Conservation (phyloP, 2,329 filamentous ascomycete species). For the Ophiostoma ulmi region DNA sequence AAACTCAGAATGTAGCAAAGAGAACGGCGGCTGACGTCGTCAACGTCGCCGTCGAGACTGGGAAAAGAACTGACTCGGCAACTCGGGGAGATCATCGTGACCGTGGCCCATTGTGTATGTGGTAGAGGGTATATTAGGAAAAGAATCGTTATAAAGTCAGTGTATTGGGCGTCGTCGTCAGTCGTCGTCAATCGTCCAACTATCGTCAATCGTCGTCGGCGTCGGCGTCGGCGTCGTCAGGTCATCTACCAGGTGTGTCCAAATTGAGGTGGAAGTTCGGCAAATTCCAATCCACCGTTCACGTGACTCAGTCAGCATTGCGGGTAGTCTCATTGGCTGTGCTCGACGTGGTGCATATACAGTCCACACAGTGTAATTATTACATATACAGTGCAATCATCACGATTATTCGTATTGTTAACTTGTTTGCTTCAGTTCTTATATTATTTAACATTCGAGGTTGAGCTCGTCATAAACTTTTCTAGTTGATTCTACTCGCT, state of each 20-base stretch:
- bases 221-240: not conserved
- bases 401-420: not conserved
- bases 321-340: conserved; percentile 1
- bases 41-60: not conserved
- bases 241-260: not conserved
- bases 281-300: conserved; percentile 11
- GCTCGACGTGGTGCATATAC: not conserved
- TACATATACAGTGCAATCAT: not conserved
- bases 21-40: not conserved
- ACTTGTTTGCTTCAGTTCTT: not conserved
- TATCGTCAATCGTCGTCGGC: conserved; percentile 4
- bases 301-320: conserved; percentile 7
- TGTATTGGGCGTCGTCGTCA: not conserved
- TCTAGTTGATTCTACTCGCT: no score
- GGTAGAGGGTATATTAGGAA: no score
- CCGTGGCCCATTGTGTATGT: conserved; percentile 12
- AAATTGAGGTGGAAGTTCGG: not conserved
- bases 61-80: conserved; percentile 6
- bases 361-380: not conserved
- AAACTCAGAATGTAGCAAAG: no score
- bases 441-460: not conserved
- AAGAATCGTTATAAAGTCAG: not conserved
- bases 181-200: conserved; percentile 1
- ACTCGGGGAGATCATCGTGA: conserved; percentile 17
- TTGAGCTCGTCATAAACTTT: not conserved